These are phyloP conservation scores for Malus hybrid DNA, from an alignment of 331 rosid genomes.

Conservation along the genomic window DNA sequence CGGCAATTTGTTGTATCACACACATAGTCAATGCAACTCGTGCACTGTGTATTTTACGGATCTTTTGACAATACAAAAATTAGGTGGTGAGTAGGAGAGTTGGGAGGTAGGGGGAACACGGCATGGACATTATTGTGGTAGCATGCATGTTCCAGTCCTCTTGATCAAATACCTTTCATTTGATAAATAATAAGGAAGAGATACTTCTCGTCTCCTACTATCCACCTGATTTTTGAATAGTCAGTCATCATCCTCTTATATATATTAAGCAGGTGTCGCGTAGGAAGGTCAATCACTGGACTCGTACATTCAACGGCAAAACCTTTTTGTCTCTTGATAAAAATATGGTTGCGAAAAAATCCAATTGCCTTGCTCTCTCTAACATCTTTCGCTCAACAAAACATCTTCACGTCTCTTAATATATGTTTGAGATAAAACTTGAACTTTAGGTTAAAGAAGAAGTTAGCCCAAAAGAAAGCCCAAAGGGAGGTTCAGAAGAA, in stretches of 20 bases:
- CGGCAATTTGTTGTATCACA: not conserved
- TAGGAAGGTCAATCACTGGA: not conserved
- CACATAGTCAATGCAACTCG: conserved; percentile 3
- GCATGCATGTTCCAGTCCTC: not conserved
- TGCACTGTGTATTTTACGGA: not conserved
- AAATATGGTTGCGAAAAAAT: conserved; percentile 16
- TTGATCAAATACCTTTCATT: not conserved
- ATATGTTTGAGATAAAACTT: too few species aligned
- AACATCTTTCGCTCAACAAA: conserved; percentile 39
- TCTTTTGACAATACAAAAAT: not conserved
- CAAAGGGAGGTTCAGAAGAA: too few species aligned
- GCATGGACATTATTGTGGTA: not conserved
- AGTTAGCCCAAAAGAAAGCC: too few species aligned
- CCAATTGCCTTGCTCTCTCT: conserved; percentile 29
- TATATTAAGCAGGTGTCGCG: not conserved
- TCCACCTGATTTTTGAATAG: not conserved
- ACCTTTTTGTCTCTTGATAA: not conserved
- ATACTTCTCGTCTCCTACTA: not conserved
- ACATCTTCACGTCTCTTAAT: not conserved
- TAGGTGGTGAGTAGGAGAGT: not conserved
- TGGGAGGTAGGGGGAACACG: not conserved
- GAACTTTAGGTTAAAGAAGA: too few species aligned
- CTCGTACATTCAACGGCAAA: not conserved
- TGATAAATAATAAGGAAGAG: not conserved
- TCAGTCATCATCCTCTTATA: not conserved